Evolutionary conservation across 768 basidiomycete species (phyloP), one percentile per base, ranked within the genome.

Genomic region (Boletus rubescentipes): DNA sequence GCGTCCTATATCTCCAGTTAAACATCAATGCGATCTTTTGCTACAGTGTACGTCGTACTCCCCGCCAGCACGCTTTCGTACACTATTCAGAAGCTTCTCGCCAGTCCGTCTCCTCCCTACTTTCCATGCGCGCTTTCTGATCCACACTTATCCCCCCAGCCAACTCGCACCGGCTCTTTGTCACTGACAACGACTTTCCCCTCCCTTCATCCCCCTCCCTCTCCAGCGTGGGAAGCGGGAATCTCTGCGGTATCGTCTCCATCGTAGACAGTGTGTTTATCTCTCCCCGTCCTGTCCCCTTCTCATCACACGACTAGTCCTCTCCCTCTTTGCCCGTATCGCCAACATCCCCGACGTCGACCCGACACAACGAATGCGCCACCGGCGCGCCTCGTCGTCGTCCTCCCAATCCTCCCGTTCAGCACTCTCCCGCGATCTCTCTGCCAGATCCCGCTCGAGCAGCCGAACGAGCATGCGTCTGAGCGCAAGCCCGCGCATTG

Each of bases 21-120:
- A 31, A 30, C 11, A 51, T 23, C 35, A 39, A 55, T 41, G 43
- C 5, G 20, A 48, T 54, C 21, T 8, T 14, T 21, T 9, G 30
- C n/a, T 36, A 3, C 67, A 88, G 91, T 91, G 0, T 93, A 91
- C 67, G 88, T 87, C 46, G 86, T 91, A 20, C 75, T 79, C 30
- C 81, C 86, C 0, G 80, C 77, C 40, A 87, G 77, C 61, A 77
- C 82, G 8, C 75, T 92, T 5, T 76, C 78, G 12, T 89, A 85
- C 67, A 84, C 88, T 1, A 84, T 91, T 50, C 81, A 91, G 70
- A 93, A 92, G 66, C 75, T 92, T 9, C 79, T 93, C 21, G 89
- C 91, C 3, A 93, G 90, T 92, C 63, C 58, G 87, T 77, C 21
- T 31, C 3, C 18, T 31, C 32, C 2, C 18, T 9, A 0, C 29